These are phyloP conservation scores for Malus hybrid DNA, from an alignment of 331 rosid species.

Conservation along the genomic window DNA sequence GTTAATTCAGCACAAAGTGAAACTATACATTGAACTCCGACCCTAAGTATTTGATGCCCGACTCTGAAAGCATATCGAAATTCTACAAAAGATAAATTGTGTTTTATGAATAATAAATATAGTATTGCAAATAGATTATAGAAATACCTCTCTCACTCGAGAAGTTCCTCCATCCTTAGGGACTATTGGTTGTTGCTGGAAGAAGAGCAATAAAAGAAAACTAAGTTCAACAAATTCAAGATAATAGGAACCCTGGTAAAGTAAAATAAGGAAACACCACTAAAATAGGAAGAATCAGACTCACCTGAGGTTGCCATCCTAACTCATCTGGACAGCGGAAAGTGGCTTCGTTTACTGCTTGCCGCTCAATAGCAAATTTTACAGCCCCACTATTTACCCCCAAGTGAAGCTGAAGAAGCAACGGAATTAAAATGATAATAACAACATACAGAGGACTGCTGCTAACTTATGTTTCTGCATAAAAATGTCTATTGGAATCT, in stretches of 20 bases:
- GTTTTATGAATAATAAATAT: neutral
- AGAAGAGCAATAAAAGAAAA: neutral
- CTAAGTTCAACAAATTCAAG: neutral
- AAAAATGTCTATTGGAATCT: slow-evolving; percentile 1
- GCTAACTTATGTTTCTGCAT: slow-evolving; percentile 9
- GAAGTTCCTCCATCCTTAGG: slow-evolving; percentile 53
- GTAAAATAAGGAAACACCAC: neutral
- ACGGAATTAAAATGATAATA: neutral
- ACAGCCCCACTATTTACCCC: slow-evolving; percentile 74
- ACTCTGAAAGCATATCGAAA: neutral
- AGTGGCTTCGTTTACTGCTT: slow-evolving; percentile 79
- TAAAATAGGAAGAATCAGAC: neutral
- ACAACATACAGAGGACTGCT: neutral
- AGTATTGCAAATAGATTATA: neutral
- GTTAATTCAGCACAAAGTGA: neutral
- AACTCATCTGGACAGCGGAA: slow-evolving; percentile 77
- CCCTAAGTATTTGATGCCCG: neutral
- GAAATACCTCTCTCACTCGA: slow-evolving; percentile 56
- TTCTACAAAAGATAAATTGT: neutral
- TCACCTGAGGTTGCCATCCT: slow-evolving; percentile 87
- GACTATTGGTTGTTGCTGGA: slow-evolving; percentile 48
- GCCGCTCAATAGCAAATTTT: slow-evolving; percentile 64
- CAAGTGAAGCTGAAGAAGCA: slow-evolving; percentile 70
- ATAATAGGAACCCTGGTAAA: neutral
- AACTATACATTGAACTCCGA: neutral